Conservation (phyloP, 2,329 filamentous ascomycete genomes). For the Fusarium tupiense region DNA sequence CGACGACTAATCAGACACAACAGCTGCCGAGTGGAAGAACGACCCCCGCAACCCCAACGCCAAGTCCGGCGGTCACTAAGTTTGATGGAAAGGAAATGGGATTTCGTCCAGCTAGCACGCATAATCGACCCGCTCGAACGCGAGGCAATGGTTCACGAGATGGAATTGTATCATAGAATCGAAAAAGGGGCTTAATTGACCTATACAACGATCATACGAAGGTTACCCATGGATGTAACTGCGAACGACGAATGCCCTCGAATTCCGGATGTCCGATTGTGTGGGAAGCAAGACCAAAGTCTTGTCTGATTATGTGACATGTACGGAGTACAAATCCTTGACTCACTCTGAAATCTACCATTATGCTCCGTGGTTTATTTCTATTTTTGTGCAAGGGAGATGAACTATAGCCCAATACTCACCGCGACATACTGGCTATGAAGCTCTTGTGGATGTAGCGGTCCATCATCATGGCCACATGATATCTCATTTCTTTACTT, state of each 20-base stretch:
- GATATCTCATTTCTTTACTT: not conserved
- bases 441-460: conserved; percentile 66
- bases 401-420: conserved; percentile 69
- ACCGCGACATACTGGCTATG: conserved; percentile 67
- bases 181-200: conserved; percentile 49
- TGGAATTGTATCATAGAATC: conserved; percentile 57
- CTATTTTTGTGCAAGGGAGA: conserved; percentile 90
- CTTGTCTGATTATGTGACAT: conserved; percentile 4
- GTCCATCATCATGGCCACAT: conserved; percentile 76
- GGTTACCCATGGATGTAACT: not conserved
- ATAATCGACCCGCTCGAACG: conserved; percentile 43
- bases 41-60: conserved; percentile 86
- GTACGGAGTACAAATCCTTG: conserved; percentile 59
- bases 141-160: conserved; percentile 36
- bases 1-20: conserved; percentile 42
- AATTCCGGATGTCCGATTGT: conserved; percentile 8
- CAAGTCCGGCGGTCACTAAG: conserved; percentile 60
- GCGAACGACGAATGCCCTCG: not conserved
- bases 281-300: not conserved
- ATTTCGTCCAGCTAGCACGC: conserved; percentile 38
- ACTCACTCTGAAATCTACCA: conserved; percentile 84
- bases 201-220: conserved; percentile 38
- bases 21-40: conserved; percentile 96
- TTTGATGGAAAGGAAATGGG: conserved; percentile 31
- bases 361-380: conserved; percentile 73